Evolutionary conservation across 345 rosid species (phyloP), one percentile per base, ranked within the genome.

Genomic region (Citrus medica): DNA sequence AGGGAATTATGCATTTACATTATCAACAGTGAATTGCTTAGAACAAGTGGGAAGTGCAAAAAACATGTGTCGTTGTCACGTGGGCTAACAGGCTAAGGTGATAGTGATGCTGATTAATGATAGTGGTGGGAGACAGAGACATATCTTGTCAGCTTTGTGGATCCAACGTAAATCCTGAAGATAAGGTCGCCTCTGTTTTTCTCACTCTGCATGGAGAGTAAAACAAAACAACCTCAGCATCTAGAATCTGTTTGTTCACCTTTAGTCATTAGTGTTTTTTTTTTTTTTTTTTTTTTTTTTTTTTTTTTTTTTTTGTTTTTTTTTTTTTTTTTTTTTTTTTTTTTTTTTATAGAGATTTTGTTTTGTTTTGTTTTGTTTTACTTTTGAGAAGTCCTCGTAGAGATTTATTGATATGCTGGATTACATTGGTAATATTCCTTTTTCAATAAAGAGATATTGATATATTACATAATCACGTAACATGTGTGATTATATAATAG

Each of bases 61-160:
- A 35, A 65, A 63, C n/a, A 53, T 8, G 42, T 61, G 75, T 77
- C 78, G 53, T 74, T 67, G 58, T 74, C 76, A 74, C 69, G 68
- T 78, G 82, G 76, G 38, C 22, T 32, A 53, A 6, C n/a, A 3
- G 10, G 55, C 19, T 24, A 25, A 28, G 40, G 40, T 46, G 17
- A 46, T 46, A 46, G 32, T 24, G 32, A 74, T 28, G 64, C 42
- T 64, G 69, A 81, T 9, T 16, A 71, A 30, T 64, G 69, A 81
- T 9, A 7, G 55, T 71, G 55, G 68, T 42, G 74, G 66, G 71
- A 56, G 71, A 53, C 58, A 17, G 0, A 40, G 62, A 68, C 76
- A 40, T 74, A 70, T 53, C 67, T 62, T 78, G 76, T 78, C 76
- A 10, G 8, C 76, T 76, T 10, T 30, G 24, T 61, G 75, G 71